Evolutionary conservation across 179 eudicot species (phyloP), one percentile per base, ranked within the genome.

Genomic region (Nepenthes alata): DNA sequence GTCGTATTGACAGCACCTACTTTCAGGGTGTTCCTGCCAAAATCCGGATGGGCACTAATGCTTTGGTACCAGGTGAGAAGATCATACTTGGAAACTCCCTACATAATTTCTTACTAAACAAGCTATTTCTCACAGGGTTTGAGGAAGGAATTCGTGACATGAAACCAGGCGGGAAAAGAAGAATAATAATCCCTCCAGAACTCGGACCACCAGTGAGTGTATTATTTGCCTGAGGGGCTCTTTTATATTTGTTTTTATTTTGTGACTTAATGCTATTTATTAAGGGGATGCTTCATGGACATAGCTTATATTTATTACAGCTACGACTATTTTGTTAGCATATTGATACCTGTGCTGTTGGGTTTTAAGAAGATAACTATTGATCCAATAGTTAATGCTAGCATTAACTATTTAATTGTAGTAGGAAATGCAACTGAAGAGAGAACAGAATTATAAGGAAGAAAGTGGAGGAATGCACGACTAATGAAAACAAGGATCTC

Each of bases 161-260:
- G 98, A 91, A 56, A 82, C 98, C 98, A 1, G 98, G 98, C 15
- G 98, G 98, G 25, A 91, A 75, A 75, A 81, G 98, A 74, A 91
- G 98, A 70, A 84, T 91, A n/a, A 91, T 91, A 57, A 78, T 91
- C 59, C 98, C 98, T 64, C 98, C 98, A n/a, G 98, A 91, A 61
- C 96, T 91, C 49, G 98, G 98, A 65, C 98, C 98, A 4, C 98
- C 96, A 2, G 98, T 91, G 66, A 88, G 97, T 85, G 47, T 6
- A 47, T 44, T 53, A 59, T 39, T 25, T 61, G 2, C 62, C 14
- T 37, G 1, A 35, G 49, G 16, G 13, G 25, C 12, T 44, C 37
- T 50, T 57, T 41, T 64, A 12, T 12, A 10, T 37, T 47, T 36
- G 25, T 44, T 39, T 11, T 14, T 7, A 36, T 44, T 58, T 15